Base-by-base conservation (phyloP, 495 filamentous ascomycete genomes). In the Tuber indicum region DNA sequence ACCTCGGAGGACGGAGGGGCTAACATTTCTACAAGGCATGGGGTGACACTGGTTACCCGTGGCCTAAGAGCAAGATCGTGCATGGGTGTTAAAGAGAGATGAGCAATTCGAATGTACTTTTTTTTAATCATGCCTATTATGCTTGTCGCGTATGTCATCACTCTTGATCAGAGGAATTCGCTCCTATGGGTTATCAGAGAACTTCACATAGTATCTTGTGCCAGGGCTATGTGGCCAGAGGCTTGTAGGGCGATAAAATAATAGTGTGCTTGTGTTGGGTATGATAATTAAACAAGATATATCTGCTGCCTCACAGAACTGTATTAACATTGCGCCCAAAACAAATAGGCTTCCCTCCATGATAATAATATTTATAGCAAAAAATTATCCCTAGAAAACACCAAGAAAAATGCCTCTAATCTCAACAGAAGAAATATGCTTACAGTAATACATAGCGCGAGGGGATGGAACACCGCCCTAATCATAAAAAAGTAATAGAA, bases 61-160 rank as follows among this genome's bases (percentile, higher is more conserved):
- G 87, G 87, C 88, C 88, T 43, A 86, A 81, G 75, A 89, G 89
- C 73, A 79, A 84, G 17, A 81, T 88, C 7, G 84, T 89, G 45
- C 75, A 88, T 82, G 85, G 82, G 21, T 89, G 88, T 41, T 80
- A 5, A 78, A 36, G 58, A 19, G 26, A 36, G n/a, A 1, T 3
- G 12, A 3, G 16, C 58, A 66, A 36, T 36, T 32, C 26, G 26
- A 19, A 19, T n/a, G 49, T 14, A 12, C 14, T 1, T 36, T 66
- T 26, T 66, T 66, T 17, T 66, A 66, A 16, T 17, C 14, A 36
- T 66, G 14, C 2, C 14, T 66, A 3, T 7, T 36, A 36, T 32
- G 26, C 26, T 66, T 19, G 12, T 17, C 36, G 58, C 16, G 14
- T 8, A 14, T 66, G 0, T 5, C 32, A 26, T 19, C 26, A 32